Evolutionary conservation across 306 rosid genomes (phyloP), one percentile per base, ranked within the genome.

Genomic region (Acacia melanoxylon): DNA sequence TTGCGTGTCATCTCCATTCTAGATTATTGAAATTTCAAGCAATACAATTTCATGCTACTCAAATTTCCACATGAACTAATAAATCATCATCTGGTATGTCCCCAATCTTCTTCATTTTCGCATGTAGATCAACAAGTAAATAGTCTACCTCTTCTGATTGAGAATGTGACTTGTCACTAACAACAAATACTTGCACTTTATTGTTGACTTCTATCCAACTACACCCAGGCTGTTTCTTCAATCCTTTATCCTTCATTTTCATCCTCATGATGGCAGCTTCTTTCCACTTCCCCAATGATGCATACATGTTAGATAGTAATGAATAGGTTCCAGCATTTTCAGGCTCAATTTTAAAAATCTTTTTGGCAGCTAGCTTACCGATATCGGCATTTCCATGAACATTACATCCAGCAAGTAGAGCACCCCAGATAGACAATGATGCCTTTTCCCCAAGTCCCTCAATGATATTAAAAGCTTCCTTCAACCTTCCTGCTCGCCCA

Each of bases 131-230:
- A 56, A 63, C 17, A 79, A 87, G 86, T 76, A 87, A 63, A 65
- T 62, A 44, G 33, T 44, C 66, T 49, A 87, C 77, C 24, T 3
- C 66, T 72, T 79, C 81, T 46, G 46, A 71, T 56, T 75, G 83
- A 65, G 78, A 78, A 84, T 84, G 82, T 17, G 88, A 82, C 56
- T 40, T 75, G 69, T 87, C 88, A 82, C 88, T 80, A 16, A 79
- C 88, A 56, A 87, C 84, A 82, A 87, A 87, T 65, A 87, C 86
- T 68, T 84, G 80, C 78, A 87, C 86, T 56, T 72, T 37, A 65
- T 82, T 87, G 59, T 86, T 82, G n/a, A 87, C 78, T 82, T 87
- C 88, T 56, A 87, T 82, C 90, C 90, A 87, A 82, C 90, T 87
- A 82, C 90, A 87, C 58, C 90, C 90, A 14, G 90, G 90, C 78